phyloP scores from a whole-genome alignment of 495 filamentous ascomycete species.

The Parathielavia appendiculata region DNA sequence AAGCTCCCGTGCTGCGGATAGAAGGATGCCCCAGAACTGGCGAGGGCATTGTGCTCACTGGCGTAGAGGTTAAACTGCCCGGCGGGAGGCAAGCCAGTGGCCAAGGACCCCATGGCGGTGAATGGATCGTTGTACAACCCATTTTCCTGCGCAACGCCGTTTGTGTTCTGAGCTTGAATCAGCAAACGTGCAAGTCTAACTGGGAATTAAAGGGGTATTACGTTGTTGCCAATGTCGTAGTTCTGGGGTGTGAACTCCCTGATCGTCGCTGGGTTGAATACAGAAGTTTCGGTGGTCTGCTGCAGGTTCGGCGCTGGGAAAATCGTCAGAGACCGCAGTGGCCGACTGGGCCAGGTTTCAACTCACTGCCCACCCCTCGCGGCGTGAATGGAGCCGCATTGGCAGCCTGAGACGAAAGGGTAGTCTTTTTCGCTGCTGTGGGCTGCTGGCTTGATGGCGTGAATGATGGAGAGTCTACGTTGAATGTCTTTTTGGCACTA shows the following conservation, averaged over 20 bases:
- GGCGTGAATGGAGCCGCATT: slow-evolving; percentile 92
- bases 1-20: slow-evolving; percentile 36
- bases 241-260: slow-evolving; percentile 75
- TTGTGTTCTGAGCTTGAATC: slow-evolving; percentile 17
- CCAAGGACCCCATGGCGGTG: slow-evolving; percentile 47
- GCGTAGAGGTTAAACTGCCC: slow-evolving; percentile 63
- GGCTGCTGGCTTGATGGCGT: slow-evolving; percentile 60
- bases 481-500: slow-evolving; percentile 70
- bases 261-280: slow-evolving; percentile 54
- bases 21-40: slow-evolving; percentile 50
- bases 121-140: slow-evolving; percentile 55
- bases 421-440: slow-evolving; percentile 52
- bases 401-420: slow-evolving; percentile 77
- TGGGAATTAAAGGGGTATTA: slow-evolving; percentile 36
- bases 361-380: slow-evolving; percentile 39
- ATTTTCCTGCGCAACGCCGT: slow-evolving; percentile 20
- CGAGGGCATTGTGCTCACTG: slow-evolving; percentile 47
- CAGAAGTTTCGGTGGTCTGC: slow-evolving; percentile 34
- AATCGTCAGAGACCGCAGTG: slow-evolving; percentile 5
- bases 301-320: slow-evolving; percentile 32
- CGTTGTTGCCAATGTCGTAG: slow-evolving; percentile 60
- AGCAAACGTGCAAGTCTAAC: slow-evolving; percentile 4
- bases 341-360: slow-evolving; percentile 10
- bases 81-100: slow-evolving; percentile 45
- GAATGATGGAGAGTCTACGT: slow-evolving; percentile 94